Base-by-base conservation (phyloP, 768 basidiomycete species). In the Lactarius evosmus region DNA sequence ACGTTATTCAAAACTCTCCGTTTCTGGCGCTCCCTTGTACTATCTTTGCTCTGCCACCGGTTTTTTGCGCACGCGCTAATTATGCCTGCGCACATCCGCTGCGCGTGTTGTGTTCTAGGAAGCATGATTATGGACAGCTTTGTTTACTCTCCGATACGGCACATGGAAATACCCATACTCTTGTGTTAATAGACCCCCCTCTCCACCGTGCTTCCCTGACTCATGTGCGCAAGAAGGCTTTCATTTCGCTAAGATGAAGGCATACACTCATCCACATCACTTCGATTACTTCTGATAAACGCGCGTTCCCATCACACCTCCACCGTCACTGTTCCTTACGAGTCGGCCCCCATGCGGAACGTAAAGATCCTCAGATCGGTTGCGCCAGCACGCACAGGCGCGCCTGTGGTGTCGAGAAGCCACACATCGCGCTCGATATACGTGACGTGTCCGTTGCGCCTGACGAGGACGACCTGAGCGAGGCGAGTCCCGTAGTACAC, bases 351-450 rank as follows among this genome's bases (percentile, higher is more conserved):
- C 46, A 79, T 60, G 70, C 74, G 69, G 71, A 87, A 86, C 67
- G 75, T 77, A 74, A 83, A 86, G 51, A 76, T 72, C 65, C 86
- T 82, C 71, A 85, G 75, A 44, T 78, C 77, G 17, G 72, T 67
- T 51, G 77, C 75, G 70, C 77, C 78, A 67, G 76, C 74, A 49
- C 74, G 76, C 40, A 70, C 69, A 7, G 77, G 75, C 63, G 70
- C 71, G 25, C 78, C 84, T 32, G 80, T 75, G 5, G 68, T 55
- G 46, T 67, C 74, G 58, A 83, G 69, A 58, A 70, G 72, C 87
- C 87, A 92, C 30, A 84, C 77, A 70, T 93, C 90, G 52, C 88
- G 76, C 73, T 93, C 91, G 51, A 88, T 76, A 69, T 91, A 92
- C 19, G 83, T 61, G 9, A 82, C 89, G 50, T 79, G 73, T 30